Evolutionary conservation across 2,329 filamentous ascomycete genomes (phyloP).

Genomic region (Blastomyces silverae): DNA sequence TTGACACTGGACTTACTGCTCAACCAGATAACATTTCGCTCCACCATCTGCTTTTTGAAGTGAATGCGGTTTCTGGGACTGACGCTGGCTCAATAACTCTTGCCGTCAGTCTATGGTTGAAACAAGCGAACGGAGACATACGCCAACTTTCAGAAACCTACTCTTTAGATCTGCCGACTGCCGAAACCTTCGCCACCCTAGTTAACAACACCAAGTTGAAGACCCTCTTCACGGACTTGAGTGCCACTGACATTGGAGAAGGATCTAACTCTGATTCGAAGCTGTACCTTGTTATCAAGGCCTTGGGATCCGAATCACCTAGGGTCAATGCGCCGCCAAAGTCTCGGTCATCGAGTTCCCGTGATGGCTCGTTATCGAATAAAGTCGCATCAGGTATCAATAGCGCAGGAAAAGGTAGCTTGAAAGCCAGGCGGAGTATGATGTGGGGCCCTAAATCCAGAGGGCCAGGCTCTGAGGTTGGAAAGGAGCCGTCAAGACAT

Average conservation of each 20-base stretch:
- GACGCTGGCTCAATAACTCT: conserved; percentile 69
- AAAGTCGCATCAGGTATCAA: conserved; percentile 28
- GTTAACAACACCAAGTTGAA: conserved; percentile 63
- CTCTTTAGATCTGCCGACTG: conserved; percentile 66
- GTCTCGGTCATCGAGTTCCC: conserved; percentile 31
- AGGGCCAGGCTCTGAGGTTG: conserved; percentile 26
- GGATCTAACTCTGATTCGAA: conserved; percentile 58
- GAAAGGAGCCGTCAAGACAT: conserved; percentile 28
- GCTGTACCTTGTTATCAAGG: conserved; percentile 75
- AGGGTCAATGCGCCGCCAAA: conserved; percentile 26
- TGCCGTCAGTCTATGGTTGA: conserved; percentile 69
- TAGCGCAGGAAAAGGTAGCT: conserved; percentile 32
- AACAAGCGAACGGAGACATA: conserved; percentile 56
- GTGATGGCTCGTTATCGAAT: conserved; percentile 29
- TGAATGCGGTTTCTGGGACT: conserved; percentile 73
- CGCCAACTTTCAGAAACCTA: conserved; percentile 75
- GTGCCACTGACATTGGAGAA: conserved; percentile 64
- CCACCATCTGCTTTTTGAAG: conserved; percentile 75
- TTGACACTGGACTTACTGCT: conserved; percentile 70
- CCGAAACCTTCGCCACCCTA: conserved; percentile 62
- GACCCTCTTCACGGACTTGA: conserved; percentile 82
- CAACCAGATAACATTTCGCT: conserved; percentile 61
- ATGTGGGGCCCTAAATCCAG: conserved; percentile 39
- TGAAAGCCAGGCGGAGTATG: conserved; percentile 40
- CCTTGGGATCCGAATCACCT: conserved; percentile 55